phyloP scores from a whole-genome alignment of 202 grass and related monocot genomes.

The Zoysia matrella region DNA sequence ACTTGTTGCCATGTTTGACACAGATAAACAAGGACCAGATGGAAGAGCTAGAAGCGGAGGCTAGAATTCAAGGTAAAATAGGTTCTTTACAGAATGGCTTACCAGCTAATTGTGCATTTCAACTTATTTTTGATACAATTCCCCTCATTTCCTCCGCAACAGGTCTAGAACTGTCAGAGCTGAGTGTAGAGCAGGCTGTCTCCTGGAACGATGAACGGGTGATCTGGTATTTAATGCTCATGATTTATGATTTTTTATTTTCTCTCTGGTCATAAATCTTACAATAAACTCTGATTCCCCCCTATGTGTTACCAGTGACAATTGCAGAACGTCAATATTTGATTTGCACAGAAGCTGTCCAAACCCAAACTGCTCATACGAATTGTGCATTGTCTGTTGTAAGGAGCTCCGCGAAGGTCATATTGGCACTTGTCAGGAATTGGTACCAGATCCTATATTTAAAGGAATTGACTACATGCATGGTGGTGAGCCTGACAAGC shows the following conservation, averaged over 20 bases:
- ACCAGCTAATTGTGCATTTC: slow-evolving; percentile 25
- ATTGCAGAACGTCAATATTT: slow-evolving; percentile 84
- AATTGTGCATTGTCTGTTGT: slow-evolving; percentile 82
- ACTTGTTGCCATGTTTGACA: slow-evolving; percentile 66
- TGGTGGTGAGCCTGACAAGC: slow-evolving; percentile 42
- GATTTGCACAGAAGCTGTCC: slow-evolving; percentile 83
- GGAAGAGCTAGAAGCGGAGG: slow-evolving; percentile 62
- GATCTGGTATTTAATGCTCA: slow-evolving; percentile 59
- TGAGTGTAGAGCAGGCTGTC: slow-evolving; percentile 58
- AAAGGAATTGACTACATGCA: slow-evolving; percentile 72
- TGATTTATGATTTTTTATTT: slow-evolving; percentile 10
- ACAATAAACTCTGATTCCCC: slow-evolving; percentile 27
- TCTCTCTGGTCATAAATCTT: neutral
- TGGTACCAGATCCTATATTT: slow-evolving; percentile 22
- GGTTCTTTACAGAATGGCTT: slow-evolving; percentile 26
- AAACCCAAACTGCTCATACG: slow-evolving; percentile 57
- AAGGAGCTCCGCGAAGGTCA: slow-evolving; percentile 66
- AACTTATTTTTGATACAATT: slow-evolving; percentile 24
- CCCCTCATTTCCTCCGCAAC: slow-evolving; percentile 23
- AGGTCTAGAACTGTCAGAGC: slow-evolving; percentile 47
- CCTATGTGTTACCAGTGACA: slow-evolving; percentile 58
- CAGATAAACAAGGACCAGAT: slow-evolving; percentile 62
- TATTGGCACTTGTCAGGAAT: slow-evolving; percentile 47
- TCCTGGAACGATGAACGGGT: slow-evolving; percentile 72
- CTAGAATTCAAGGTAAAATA: slow-evolving; percentile 46